A percentile compares a stretch with the other conserved stretches of the same genome.
phyloP scores from a whole-genome alignment of 192 early-diverging fungal genomes.

The Mortierella claussenii region DNA sequence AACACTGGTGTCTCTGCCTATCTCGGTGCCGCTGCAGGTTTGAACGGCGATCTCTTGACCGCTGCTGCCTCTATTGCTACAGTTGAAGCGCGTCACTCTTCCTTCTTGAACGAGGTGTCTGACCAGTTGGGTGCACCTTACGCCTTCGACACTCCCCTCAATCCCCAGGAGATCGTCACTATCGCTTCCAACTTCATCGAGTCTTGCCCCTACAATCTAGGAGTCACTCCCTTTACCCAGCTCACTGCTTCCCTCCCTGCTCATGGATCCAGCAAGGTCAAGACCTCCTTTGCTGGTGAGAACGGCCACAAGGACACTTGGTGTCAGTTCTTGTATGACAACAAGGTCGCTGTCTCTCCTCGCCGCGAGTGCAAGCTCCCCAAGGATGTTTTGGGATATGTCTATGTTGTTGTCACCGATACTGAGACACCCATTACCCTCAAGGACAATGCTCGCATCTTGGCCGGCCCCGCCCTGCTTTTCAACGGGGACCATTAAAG shows the following conservation, averaged over 20 bases:
- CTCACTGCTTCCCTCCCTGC: not conserved
- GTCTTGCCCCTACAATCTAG: constrained; percentile 52
- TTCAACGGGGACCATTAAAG: constrained; percentile 24
- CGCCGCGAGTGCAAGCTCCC: constrained; percentile 11
- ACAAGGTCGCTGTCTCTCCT: constrained; percentile 11
- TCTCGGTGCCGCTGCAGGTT: constrained; percentile 53
- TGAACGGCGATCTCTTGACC: constrained; percentile 48
- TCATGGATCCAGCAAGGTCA: not conserved
- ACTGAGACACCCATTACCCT: constrained; percentile 11
- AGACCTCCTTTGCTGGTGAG: not conserved
- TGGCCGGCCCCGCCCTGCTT: constrained; percentile 28
- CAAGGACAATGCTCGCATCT: constrained; percentile 10
- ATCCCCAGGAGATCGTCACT: constrained; percentile 53
- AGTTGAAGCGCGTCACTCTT: constrained; percentile 64
- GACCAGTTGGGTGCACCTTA: constrained; percentile 25
- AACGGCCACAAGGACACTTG: not conserved
- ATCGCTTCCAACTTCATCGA: constrained; percentile 61
- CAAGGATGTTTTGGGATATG: constrained; percentile 1
- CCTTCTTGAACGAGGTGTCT: constrained; percentile 57
- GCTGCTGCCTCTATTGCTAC: constrained; percentile 64
- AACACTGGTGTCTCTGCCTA: constrained; percentile 64
- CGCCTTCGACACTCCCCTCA: constrained; percentile 62
- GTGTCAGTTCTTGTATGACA: constrained; percentile 29
- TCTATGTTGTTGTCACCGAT: constrained; percentile 27
- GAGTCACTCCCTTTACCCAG: constrained; percentile 16